These are phyloP conservation scores for Fusarium protoensiforme DNA, from an alignment of 2,329 filamentous ascomycete species.

Conservation along the genomic window DNA sequence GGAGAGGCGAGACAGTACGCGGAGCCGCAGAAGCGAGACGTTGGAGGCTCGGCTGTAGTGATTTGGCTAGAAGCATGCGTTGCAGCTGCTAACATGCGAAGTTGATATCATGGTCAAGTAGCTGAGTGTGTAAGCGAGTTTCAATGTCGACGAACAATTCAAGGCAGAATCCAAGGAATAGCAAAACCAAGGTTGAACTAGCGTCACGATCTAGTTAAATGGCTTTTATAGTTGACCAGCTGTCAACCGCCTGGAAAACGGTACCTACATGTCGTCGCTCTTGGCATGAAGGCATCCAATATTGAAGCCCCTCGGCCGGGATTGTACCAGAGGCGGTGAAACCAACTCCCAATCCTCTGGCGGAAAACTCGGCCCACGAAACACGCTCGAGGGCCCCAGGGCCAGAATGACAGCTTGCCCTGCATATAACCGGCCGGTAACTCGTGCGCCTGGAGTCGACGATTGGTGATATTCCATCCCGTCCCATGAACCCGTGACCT, in stretches of 20 bases:
- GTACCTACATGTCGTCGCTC: background rate
- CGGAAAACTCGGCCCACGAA: conserved; percentile 10
- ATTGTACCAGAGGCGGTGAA: conserved; percentile 16
- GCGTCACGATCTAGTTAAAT: background rate
- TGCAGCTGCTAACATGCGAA: background rate
- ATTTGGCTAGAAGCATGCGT: background rate
- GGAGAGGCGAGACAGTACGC: conserved; percentile 7
- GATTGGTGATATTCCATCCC: conserved; percentile 29
- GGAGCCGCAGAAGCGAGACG: conserved; percentile 27
- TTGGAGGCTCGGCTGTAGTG: background rate
- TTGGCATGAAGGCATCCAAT: background rate
- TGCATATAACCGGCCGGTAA: conserved; percentile 24
- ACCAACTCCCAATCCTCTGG: background rate
- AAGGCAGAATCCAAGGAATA: background rate
- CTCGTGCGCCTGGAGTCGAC: conserved; percentile 21
- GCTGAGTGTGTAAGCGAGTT: background rate
- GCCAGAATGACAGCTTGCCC: conserved; percentile 31
- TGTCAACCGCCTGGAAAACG: background rate
- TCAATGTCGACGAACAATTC: background rate
- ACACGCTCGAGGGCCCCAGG: conserved; percentile 4
- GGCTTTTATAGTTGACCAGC: background rate
- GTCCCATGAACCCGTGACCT: conserved; percentile 23
- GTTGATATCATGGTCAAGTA: background rate
- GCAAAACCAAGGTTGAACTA: background rate
- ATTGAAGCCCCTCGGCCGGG: background rate